Percentiles rank a stretch among this genome's conserved stretches.
Evolutionary conservation across 768 basidiomycete species (phyloP).

Genomic region (Russula sp.): DNA sequence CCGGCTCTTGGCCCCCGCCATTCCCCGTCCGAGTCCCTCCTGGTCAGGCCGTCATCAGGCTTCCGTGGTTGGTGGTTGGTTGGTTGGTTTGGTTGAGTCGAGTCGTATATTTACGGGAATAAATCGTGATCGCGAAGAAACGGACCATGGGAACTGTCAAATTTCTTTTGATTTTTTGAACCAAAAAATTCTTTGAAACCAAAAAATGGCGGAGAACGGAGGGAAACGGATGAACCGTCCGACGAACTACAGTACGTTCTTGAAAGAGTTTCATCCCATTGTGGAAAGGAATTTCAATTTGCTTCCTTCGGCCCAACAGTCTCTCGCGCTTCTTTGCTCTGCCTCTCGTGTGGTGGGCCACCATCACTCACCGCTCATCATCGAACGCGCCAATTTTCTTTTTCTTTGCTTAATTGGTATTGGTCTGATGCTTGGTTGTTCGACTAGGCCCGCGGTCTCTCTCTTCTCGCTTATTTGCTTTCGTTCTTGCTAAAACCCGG

Average conservation of each 20-base stretch:
- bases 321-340: background rate
- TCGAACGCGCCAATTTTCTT: background rate
- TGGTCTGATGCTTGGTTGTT: background rate
- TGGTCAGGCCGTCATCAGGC: too few relatives aligned
- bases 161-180: too few relatives aligned
- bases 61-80: background rate
- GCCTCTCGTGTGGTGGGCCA: too few relatives aligned
- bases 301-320: background rate
- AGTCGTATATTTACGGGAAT: background rate
- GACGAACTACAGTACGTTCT: background rate
- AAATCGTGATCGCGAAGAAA: conserved; percentile 1
- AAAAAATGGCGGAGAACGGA: background rate
- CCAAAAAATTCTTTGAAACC: background rate
- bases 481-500: background rate
- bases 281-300: background rate
- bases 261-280: background rate
- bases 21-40: background rate
- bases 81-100: too few relatives aligned
- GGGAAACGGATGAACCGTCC: background rate
- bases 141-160: background rate
- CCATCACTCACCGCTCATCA: background rate
- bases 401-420: background rate
- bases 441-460: background rate
- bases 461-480: background rate
- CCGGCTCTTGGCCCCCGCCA: conserved; percentile 18